Percentiles rank a stretch among this genome's conserved stretches.
Conservation (phyloP, 352 stramenopile genomes). For the Pythium vanterpoolii region DNA sequence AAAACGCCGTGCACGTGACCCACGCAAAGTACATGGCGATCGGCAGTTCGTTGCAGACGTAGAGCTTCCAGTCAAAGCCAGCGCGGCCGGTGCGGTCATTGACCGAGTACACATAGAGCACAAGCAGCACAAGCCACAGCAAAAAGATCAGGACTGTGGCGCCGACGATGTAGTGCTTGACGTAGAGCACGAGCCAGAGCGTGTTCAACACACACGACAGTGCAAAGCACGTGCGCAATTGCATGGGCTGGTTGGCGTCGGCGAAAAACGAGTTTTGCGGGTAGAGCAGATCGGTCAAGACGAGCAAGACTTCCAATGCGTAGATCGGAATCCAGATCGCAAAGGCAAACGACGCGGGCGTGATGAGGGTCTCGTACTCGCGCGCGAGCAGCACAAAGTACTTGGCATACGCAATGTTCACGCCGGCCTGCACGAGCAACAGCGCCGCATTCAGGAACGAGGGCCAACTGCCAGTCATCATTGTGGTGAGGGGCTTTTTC, state of each 20-base stretch:
- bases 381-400: conserved; percentile 40
- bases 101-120: conserved; percentile 79
- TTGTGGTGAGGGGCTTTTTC: neutral
- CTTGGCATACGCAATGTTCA: conserved; percentile 69
- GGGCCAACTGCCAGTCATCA: conserved; percentile 51
- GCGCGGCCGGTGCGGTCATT: conserved; percentile 58
- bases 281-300: conserved; percentile 61
- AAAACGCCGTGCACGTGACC: conserved; percentile 67
- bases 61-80: conserved; percentile 60
- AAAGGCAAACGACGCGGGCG: conserved; percentile 57
- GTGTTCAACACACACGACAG: conserved; percentile 64
- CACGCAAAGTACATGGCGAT: conserved; percentile 79
- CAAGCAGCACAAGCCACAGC: conserved; percentile 66
- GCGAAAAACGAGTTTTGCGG: conserved; percentile 67
- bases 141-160: conserved; percentile 60
- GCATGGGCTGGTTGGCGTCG: conserved; percentile 57
- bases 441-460: conserved; percentile 57
- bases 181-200: conserved; percentile 60
- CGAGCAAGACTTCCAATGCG: conserved; percentile 54
- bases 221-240: conserved; percentile 64
- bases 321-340: conserved; percentile 72
- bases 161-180: conserved; percentile 46
- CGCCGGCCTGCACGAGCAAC: conserved; percentile 51
- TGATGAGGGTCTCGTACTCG: conserved; percentile 75
- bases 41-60: conserved; percentile 71